Conservation (phyloP, 2,329 filamentous ascomycete genomes). For the Cladosporium sp. region DNA sequence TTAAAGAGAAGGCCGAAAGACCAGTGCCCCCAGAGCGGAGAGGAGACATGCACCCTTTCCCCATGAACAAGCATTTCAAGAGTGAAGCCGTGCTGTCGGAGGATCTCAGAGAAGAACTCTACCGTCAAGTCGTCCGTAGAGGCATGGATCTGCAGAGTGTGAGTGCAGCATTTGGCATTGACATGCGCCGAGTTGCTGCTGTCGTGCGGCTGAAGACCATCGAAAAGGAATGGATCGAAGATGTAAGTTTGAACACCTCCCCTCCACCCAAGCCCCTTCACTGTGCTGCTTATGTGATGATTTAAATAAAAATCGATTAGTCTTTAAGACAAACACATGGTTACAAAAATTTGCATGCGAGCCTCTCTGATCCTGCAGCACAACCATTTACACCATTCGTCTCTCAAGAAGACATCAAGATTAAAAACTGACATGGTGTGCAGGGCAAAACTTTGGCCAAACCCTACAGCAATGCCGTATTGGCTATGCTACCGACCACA, state of each 20-base stretch:
- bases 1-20: constrained; percentile 21
- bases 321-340: constrained; percentile 97
- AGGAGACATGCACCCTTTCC: constrained; percentile 57
- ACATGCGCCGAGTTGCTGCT: constrained; percentile 78
- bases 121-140: constrained; percentile 59
- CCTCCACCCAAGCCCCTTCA: neutral
- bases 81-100: constrained; percentile 72
- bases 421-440: constrained; percentile 14
- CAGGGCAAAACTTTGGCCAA: constrained; percentile 72
- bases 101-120: constrained; percentile 67
- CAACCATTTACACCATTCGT: constrained; percentile 5
- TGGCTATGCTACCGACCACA: constrained; percentile 75
- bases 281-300: constrained; percentile 55
- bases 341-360: constrained; percentile 75
- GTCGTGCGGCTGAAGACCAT: constrained; percentile 81
- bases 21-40: constrained; percentile 24
- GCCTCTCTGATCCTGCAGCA: constrained; percentile 59
- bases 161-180: constrained; percentile 70
- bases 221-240: constrained; percentile 68
- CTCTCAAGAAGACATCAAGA: constrained; percentile 8
- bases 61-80: constrained; percentile 64
- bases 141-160: constrained; percentile 69
- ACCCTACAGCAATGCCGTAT: constrained; percentile 71
- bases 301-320: constrained; percentile 87
- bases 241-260: constrained; percentile 56